Conservation (phyloP, 2,329 filamentous ascomycete species). For the Aspergillus eucalypticola region DNA sequence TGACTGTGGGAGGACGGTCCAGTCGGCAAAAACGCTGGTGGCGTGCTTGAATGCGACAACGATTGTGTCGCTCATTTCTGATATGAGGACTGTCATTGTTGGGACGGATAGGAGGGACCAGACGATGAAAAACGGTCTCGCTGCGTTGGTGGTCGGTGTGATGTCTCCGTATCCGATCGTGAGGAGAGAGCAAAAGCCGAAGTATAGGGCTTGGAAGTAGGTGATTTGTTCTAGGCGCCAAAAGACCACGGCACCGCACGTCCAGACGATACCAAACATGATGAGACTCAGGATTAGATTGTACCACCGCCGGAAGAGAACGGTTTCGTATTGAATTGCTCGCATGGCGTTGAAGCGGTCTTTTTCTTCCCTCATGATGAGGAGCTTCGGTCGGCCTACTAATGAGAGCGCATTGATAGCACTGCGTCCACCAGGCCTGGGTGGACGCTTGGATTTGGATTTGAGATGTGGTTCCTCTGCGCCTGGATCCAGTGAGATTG, state of each 20-base stretch:
- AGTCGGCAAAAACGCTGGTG: constrained; percentile 62
- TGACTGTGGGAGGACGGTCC: constrained; percentile 64
- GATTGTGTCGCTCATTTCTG: constrained; percentile 80
- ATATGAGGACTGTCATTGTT: constrained; percentile 83
- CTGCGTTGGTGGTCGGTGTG: constrained; percentile 73
- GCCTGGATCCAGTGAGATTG: constrained; percentile 26
- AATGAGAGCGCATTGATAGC: constrained; percentile 25
- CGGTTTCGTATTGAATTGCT: constrained; percentile 68
- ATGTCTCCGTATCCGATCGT: constrained; percentile 88
- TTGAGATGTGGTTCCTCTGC: background rate
- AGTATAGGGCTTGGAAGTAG: constrained; percentile 83
- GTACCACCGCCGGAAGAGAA: constrained; percentile 70
- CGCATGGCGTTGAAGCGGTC: constrained; percentile 80
- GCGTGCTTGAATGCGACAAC: constrained; percentile 66
- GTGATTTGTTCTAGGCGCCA: constrained; percentile 61
- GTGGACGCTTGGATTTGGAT: constrained; percentile 12
- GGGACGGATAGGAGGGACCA: constrained; percentile 86
- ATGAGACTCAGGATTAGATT: constrained; percentile 67
- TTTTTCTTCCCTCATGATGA: constrained; percentile 64
- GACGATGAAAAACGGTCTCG: constrained; percentile 86
- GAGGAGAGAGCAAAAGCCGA: constrained; percentile 77
- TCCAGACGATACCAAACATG: constrained; percentile 75
- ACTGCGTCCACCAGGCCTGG: constrained; percentile 21
- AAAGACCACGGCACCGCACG: constrained; percentile 76
- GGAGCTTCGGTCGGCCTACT: constrained; percentile 45